These are phyloP conservation scores for Salvia sclarea DNA, from an alignment of 305 asterid genomes.

Conservation along the genomic window DNA sequence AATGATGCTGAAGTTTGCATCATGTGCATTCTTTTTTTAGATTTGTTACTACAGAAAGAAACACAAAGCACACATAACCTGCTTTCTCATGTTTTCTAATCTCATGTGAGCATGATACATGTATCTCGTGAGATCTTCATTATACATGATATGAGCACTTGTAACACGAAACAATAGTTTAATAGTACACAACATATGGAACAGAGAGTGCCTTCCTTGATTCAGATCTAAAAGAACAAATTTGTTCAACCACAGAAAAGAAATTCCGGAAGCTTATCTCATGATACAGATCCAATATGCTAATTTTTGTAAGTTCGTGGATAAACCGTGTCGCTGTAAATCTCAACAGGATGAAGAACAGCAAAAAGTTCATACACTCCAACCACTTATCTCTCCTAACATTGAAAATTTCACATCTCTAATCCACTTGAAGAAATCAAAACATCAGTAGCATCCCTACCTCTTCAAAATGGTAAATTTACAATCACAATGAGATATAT, in stretches of 20 bases:
- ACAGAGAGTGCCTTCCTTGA: background rate
- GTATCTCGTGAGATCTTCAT: background rate
- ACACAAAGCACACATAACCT: no score
- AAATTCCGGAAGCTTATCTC: background rate
- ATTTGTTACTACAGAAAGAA: no score
- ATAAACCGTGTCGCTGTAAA: background rate
- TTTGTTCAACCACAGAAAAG: background rate
- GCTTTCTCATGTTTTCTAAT: background rate
- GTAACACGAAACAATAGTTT: background rate
- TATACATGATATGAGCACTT: background rate
- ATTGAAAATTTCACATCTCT: background rate
- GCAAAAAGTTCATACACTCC: background rate
- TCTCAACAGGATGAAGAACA: conserved; percentile 4
- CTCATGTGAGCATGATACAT: background rate
- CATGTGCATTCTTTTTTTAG: no score
- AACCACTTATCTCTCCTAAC: background rate
- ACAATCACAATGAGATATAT: background rate
- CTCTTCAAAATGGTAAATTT: background rate
- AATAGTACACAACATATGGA: background rate
- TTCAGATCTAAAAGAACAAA: background rate
- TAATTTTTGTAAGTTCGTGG: background rate
- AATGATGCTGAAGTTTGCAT: no score
- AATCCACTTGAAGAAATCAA: background rate
- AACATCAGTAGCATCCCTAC: background rate
- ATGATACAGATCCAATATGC: background rate